Base-by-base conservation (phyloP, 2,329 filamentous ascomycete species). In the Stagonosporopsis rhizophila region DNA sequence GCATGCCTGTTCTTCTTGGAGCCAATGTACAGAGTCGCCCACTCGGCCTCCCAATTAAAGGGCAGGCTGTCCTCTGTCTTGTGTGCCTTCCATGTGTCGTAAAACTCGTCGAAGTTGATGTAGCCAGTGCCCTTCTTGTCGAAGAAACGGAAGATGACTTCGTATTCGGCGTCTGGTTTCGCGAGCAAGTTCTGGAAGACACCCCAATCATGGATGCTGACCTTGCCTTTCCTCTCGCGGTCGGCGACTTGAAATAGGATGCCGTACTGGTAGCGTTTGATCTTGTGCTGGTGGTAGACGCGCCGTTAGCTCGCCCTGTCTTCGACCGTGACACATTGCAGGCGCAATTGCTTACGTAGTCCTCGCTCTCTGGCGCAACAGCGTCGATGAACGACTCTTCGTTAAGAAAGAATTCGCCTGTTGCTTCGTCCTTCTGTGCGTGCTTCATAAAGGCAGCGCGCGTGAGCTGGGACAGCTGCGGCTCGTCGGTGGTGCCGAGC, bases 131-230 rank as follows among this genome's bases (percentile, higher is more conserved):
- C 86, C 47, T 94, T 88, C 68, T 91, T 84, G 73, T 98, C 94
- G 78, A 99, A 99, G 52, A 99, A 85, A 69, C 95, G 91, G 81
- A 98, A 99, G 15, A 95, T 94, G 69, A 99, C 96, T 78, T 98
- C 93, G 80, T 99, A 99, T 80, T 99, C 95, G 76, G 95, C 95
- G 73, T 98, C 95, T 60, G 95, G 90, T 80, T 97, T 98, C 66
- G 85, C 84, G 56, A 99, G 87, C 61, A 99, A 85, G 81, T 96
- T 96, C 80, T 97, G 91, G 78, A 98, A 99, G 62, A 90, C 89
- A 42, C 85, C 87, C 92, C 94, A 99, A 80, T 99, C 95, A 58
- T 87, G 82, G 51, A 98, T 80, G 67, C 81, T 90, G 66, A 99
- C 83, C 67, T 85, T 88, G 61, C 93, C 93, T 40, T 82, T 82